Conservation (phyloP, 2,329 filamentous ascomycete genomes). For the Rachicladosporium sp. region DNA sequence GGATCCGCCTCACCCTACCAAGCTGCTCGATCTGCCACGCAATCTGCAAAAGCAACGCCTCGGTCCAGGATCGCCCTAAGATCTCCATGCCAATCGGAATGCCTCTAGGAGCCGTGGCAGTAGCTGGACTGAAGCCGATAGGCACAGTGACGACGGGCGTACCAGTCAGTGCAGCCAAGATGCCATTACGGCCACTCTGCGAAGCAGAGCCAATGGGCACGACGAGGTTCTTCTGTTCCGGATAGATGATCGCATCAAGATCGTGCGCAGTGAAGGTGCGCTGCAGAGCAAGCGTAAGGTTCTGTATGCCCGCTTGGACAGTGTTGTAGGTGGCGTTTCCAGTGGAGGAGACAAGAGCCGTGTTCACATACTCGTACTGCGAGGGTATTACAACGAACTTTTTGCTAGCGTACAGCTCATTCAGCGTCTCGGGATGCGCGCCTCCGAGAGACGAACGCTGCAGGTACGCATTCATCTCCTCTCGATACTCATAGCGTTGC, state of each 20-base stretch:
- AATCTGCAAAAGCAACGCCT: conserved; percentile 41
- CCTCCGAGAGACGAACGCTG: conserved; percentile 31
- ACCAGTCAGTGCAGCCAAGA: conserved; percentile 42
- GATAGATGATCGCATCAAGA: conserved; percentile 50
- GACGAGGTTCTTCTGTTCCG: conserved; percentile 52
- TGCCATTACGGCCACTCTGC: conserved; percentile 49
- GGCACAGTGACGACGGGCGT: conserved; percentile 43
- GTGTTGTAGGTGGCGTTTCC: conserved; percentile 34
- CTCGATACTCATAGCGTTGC: conserved; percentile 48
- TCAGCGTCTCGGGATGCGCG: conserved; percentile 32
- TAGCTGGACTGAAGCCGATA: conserved; percentile 39
- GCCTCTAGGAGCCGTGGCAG: conserved; percentile 39
- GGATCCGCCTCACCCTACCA: conserved; percentile 34
- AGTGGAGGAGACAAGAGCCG: conserved; percentile 40
- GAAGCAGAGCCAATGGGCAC: conserved; percentile 44
- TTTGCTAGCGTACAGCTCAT: conserved; percentile 37
- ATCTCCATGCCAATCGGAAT: conserved; percentile 56
- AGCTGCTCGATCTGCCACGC: conserved; percentile 40
- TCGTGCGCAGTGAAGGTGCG: conserved; percentile 36
- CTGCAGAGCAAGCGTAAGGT: conserved; percentile 40
- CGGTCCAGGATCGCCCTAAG: conserved; percentile 44
- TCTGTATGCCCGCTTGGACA: conserved; percentile 37
- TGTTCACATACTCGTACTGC: conserved; percentile 45
- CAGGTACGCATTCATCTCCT: conserved; percentile 45
- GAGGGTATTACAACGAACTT: conserved; percentile 49